Conservation (phyloP, 179 eudicot genomes). For the Pouteria campechiana region DNA sequence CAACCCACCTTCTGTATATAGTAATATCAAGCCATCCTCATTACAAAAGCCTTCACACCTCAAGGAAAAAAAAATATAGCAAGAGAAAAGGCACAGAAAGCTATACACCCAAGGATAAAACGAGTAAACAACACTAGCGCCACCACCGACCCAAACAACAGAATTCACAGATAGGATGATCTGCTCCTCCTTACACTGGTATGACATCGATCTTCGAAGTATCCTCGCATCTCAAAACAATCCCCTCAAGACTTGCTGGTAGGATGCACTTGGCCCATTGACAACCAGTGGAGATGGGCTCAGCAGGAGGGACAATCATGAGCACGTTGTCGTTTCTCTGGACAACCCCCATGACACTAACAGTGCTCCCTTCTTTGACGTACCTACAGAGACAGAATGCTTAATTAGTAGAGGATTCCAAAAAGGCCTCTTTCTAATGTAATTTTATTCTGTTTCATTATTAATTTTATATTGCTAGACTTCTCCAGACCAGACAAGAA, state of each 20-base stretch:
- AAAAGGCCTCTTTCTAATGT: no score
- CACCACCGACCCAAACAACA: slow-evolving; percentile 19
- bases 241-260: slow-evolving; percentile 83
- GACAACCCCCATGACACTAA: slow-evolving; percentile 92
- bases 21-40: slow-evolving; percentile 27
- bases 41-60: slow-evolving; percentile 26
- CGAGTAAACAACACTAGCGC: slow-evolving; percentile 16
- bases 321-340: slow-evolving; percentile 86
- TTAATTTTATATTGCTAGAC: no score
- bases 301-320: slow-evolving; percentile 89
- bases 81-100: slow-evolving; percentile 22
- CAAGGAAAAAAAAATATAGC: slow-evolving; percentile 5
- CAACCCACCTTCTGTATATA: slow-evolving; percentile 15
- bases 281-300: slow-evolving; percentile 89
- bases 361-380: slow-evolving; percentile 97
- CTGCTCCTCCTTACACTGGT: slow-evolving; percentile 44
- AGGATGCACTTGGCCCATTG: slow-evolving; percentile 87
- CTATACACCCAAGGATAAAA: slow-evolving; percentile 32
- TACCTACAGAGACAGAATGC: no score
- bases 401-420: no score
- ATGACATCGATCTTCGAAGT: slow-evolving; percentile 82
- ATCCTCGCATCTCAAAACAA: slow-evolving; percentile 93
- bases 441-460: no score
- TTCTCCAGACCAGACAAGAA: no score
- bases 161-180: slow-evolving; percentile 14